Conservation (phyloP, 441 rosid species). For the Isatis lusitanica region DNA sequence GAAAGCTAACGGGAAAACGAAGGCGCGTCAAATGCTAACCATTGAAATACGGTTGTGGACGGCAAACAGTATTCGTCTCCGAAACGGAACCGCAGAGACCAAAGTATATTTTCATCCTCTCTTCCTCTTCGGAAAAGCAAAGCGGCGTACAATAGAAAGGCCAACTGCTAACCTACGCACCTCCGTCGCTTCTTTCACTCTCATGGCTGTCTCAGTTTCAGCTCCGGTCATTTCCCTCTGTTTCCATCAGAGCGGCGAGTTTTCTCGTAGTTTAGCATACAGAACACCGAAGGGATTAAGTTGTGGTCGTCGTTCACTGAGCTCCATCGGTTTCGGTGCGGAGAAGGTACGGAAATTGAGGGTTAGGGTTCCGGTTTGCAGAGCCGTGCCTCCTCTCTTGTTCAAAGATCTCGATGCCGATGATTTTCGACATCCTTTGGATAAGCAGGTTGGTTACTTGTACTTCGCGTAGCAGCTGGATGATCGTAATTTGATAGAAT, state of each 20-base stretch:
- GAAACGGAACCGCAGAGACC: slow-evolving; percentile 22
- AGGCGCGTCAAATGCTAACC: slow-evolving; percentile 60
- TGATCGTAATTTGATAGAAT: neutral
- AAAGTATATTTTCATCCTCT: neutral
- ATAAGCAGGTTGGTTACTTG: slow-evolving; percentile 68
- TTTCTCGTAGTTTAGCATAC: slow-evolving; percentile 34
- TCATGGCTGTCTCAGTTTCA: slow-evolving; percentile 33
- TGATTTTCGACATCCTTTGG: slow-evolving; percentile 91
- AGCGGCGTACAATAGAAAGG: slow-evolving; percentile 7
- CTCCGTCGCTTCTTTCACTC: neutral
- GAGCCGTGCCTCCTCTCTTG: slow-evolving; percentile 60
- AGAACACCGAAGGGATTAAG: slow-evolving; percentile 21
- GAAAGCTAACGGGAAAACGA: slow-evolving; percentile 46
- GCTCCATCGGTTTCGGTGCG: slow-evolving; percentile 28
- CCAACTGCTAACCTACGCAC: slow-evolving; percentile 9
- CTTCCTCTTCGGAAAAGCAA: neutral
- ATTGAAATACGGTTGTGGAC: slow-evolving; percentile 53
- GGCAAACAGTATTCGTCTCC: slow-evolving; percentile 33
- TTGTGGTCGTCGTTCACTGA: slow-evolving; percentile 15
- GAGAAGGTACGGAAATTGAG: slow-evolving; percentile 36
- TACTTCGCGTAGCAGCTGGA: neutral
- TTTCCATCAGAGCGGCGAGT: slow-evolving; percentile 34
- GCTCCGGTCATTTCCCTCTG: slow-evolving; percentile 40
- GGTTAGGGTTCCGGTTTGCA: slow-evolving; percentile 44
- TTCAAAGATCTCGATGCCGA: slow-evolving; percentile 92